These are phyloP conservation scores for Kuraishia borneana DNA, from an alignment of 805 yeast species.

Conservation along the genomic window DNA sequence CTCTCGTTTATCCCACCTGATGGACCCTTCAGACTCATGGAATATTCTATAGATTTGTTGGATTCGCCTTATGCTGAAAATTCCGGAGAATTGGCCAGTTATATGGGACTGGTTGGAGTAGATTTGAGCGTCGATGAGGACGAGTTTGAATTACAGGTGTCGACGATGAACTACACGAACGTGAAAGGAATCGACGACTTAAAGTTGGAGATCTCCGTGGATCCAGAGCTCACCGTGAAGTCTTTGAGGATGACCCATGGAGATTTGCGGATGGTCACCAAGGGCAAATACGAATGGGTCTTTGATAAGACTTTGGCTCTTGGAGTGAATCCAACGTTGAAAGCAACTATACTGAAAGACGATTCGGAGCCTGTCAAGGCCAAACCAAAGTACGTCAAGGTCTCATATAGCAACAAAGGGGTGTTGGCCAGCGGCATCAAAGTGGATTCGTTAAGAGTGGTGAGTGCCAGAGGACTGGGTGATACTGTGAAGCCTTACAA, in stretches of 20 bases:
- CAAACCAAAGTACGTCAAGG: slow-evolving; percentile 33
- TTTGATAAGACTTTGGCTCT: slow-evolving; percentile 45
- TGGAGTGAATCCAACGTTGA: slow-evolving; percentile 57
- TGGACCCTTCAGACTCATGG: slow-evolving; percentile 53
- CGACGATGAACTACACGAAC: slow-evolving; percentile 30
- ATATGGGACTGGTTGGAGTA: slow-evolving; percentile 43
- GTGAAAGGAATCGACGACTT: slow-evolving; percentile 39
- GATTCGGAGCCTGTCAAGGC: slow-evolving; percentile 1
- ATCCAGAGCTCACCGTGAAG: slow-evolving; percentile 28
- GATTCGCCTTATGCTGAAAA: slow-evolving; percentile 8
- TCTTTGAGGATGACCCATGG: slow-evolving; percentile 66
- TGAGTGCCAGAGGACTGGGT: slow-evolving; percentile 44
- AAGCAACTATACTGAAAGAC: slow-evolving; percentile 37
- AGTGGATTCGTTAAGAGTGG: slow-evolving; percentile 52
- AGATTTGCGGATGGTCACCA: slow-evolving; percentile 44
- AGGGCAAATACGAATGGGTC: slow-evolving; percentile 56
- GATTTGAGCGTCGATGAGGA: slow-evolving; percentile 35
- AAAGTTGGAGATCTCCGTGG: slow-evolving; percentile 19
- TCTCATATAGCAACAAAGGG: slow-evolving; percentile 54
- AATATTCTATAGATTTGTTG: slow-evolving; percentile 48
- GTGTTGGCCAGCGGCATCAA: slow-evolving; percentile 65
- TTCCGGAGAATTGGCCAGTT: slow-evolving; percentile 10
- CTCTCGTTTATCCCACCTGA: slow-evolving; percentile 83
- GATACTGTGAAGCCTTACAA: slow-evolving; percentile 69
- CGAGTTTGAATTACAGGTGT: slow-evolving; percentile 54